phyloP scores from a whole-genome alignment of 306 rosid species.

The Arachis stenosperma region DNA sequence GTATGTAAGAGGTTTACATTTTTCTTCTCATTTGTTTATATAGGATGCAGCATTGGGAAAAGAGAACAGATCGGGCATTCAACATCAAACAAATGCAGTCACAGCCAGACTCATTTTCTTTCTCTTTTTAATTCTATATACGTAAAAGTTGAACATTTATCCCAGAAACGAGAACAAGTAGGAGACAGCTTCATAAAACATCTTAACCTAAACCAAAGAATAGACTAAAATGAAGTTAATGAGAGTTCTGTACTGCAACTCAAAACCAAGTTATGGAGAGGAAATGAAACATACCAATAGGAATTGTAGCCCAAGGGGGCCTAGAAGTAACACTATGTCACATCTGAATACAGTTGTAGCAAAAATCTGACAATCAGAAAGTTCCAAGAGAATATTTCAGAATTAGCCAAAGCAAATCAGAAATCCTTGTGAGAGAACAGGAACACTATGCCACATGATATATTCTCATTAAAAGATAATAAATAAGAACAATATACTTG shows the following conservation, averaged over 20 bases:
- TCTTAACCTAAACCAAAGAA: slow-evolving; percentile 20
- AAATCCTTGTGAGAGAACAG: slow-evolving; percentile 12
- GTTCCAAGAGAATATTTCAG: slow-evolving; percentile 30
- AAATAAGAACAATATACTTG: not conserved
- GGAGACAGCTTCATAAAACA: slow-evolving; percentile 2
- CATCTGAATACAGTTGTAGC: slow-evolving; percentile 85
- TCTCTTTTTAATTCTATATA: not conserved
- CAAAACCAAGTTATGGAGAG: slow-evolving; percentile 10
- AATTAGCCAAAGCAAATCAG: slow-evolving; percentile 9
- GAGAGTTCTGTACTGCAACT: slow-evolving; percentile 7
- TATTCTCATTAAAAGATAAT: not conserved
- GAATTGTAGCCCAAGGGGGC: slow-evolving; percentile 79
- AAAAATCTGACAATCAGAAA: slow-evolving; percentile 68
- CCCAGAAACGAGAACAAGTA: not conserved
- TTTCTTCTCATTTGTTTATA: slow-evolving; percentile 12
- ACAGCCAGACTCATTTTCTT: not conserved
- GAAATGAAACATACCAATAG: slow-evolving; percentile 64
- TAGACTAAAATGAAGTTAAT: slow-evolving; percentile 24
- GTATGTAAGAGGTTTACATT: slow-evolving; percentile 9
- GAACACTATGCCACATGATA: not conserved
- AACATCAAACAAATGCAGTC: slow-evolving; percentile 22
- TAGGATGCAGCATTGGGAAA: not conserved
- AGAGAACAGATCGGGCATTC: slow-evolving; percentile 23
- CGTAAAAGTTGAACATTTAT: slow-evolving; percentile 1
- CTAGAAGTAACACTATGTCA: slow-evolving; percentile 82